Base-by-base conservation (phyloP, 2,329 filamentous ascomycete genomes). In the Ceratocystis alfenasii region DNA sequence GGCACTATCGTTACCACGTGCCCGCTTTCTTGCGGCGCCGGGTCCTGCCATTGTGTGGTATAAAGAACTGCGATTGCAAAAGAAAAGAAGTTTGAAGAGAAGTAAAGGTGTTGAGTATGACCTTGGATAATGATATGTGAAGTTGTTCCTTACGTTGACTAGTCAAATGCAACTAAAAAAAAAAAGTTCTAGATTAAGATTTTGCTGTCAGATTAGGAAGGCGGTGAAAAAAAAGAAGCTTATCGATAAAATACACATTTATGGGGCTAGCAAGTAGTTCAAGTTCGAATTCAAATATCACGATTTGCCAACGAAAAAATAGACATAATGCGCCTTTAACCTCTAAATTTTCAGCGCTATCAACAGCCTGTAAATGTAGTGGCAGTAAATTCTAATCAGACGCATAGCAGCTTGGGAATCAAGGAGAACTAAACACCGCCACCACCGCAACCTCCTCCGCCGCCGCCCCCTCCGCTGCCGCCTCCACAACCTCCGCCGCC, bases 21-120 rank as follows among this genome's bases (percentile, higher is more conserved):
- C 70, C 41, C 75, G 71, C 69, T 76, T 77, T 59, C 74, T 75
- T 28, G 64, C 61, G 48, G 61, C 60, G 25, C 64, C 61, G 10
- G 66, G 60, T 44, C 64, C 61, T 22, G 64, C 62, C 64, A 68
- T 68, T 66, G 7, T 66, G 64, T 62, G 53, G 8, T 28, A 15
- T 46, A 15, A 60, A 25, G 33, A 25, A 41, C 41, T 36, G 44
- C 48, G 22, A 45, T 46, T n/a, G 46, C 12, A 33, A 20, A 28
- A 20, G 8, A n/a, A 12, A 30, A 15, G n/a, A 59, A 5, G 15
- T 33, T 41, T 30, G 33, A 15, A 63, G 46, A 36, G n/a, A 45
- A 10, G 17, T 8, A 33, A 28, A 10, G 7, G 28, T 59, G n/a
- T 59, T 5, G 33, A 3, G 30, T 59, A 7, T 30, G 20, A 5